Evolutionary conservation across 2,329 filamentous ascomycete genomes (phyloP).

Genomic region (Claviceps spartinae): DNA sequence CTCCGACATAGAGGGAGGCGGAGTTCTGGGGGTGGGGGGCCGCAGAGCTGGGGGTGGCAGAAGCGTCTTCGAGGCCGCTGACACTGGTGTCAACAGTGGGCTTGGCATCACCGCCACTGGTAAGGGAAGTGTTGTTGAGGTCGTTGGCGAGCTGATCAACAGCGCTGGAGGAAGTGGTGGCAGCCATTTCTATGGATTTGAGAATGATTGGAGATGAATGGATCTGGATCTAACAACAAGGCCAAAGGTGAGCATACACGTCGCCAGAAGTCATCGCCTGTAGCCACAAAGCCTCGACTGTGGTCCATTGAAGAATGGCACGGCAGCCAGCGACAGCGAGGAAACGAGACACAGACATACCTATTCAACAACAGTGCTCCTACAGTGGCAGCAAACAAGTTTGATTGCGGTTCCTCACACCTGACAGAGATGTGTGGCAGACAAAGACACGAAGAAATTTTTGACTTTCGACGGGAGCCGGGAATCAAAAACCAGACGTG

Average conservation of each 20-base stretch:
- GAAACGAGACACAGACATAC: background rate
- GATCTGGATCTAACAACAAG: background rate
- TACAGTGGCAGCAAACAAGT: background rate
- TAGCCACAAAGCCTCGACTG: background rate
- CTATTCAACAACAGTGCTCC: slow-evolving; percentile 1
- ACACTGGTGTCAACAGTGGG: slow-evolving; percentile 66
- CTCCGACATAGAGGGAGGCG: slow-evolving; percentile 95
- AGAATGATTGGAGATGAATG: slow-evolving; percentile 5
- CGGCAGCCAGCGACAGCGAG: background rate
- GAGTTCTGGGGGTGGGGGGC: slow-evolving; percentile 77
- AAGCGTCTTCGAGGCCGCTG: slow-evolving; percentile 38
- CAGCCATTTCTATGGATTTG: slow-evolving; percentile 39
- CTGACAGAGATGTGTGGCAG: slow-evolving; percentile 1
- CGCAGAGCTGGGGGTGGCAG: slow-evolving; percentile 61
- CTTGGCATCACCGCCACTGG: slow-evolving; percentile 52
- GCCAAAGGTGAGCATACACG: slow-evolving; percentile 1
- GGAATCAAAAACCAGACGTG: slow-evolving; percentile 6
- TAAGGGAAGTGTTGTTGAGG: slow-evolving; percentile 57
- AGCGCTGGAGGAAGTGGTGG: slow-evolving; percentile 43
- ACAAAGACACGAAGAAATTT: slow-evolving; percentile 1
- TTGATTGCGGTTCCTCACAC: background rate
- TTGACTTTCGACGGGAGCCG: slow-evolving; percentile 7
- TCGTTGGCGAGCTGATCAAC: slow-evolving; percentile 73
- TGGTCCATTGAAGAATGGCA: background rate
- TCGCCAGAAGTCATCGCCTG: background rate